Conservation (phyloP, 805 yeast species). For the Lachancea kluyveri region DNA sequence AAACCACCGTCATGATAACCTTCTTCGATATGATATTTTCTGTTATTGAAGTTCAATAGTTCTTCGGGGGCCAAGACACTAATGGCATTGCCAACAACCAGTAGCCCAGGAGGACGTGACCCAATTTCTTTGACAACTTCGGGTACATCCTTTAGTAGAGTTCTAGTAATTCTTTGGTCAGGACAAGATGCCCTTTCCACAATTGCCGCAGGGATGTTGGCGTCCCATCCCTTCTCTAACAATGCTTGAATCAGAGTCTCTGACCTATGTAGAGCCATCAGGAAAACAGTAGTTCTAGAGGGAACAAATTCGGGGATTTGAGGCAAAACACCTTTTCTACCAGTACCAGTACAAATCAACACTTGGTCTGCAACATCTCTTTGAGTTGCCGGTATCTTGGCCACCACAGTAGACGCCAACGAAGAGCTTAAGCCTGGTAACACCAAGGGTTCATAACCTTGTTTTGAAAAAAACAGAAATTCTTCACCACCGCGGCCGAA, state of each 20-base stretch:
- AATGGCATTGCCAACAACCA: conserved; percentile 79
- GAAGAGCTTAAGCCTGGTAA: conserved; percentile 90
- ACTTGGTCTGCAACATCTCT: conserved; percentile 90
- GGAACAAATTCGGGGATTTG: conserved; percentile 65
- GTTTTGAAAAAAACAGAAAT: conserved; percentile 53
- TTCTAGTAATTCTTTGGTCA: conserved; percentile 80
- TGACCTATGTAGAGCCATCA: conserved; percentile 84
- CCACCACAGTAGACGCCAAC: conserved; percentile 75
- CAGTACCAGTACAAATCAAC: conserved; percentile 90
- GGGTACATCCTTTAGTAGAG: conserved; percentile 59
- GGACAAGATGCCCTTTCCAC: conserved; percentile 91
- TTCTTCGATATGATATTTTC: conserved; percentile 29
- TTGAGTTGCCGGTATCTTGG: conserved; percentile 86
- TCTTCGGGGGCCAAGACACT: conserved; percentile 34
- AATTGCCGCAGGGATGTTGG: conserved; percentile 69
- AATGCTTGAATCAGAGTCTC: conserved; percentile 44
- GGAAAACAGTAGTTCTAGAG: conserved; percentile 74
- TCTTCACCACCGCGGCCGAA: conserved; percentile 98
- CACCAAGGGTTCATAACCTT: conserved; percentile 69
- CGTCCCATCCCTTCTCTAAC: conserved; percentile 58
- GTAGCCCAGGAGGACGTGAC: conserved; percentile 86
- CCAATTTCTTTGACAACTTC: conserved; percentile 73
- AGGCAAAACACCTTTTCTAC: conserved; percentile 79
- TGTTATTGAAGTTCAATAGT: conserved; percentile 18
- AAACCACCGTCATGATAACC: conserved; percentile 25